Evolutionary conservation across 2,329 filamentous ascomycete genomes (phyloP), one percentile per base, ranked within the genome.

Genomic region (Fusarium chaquense): DNA sequence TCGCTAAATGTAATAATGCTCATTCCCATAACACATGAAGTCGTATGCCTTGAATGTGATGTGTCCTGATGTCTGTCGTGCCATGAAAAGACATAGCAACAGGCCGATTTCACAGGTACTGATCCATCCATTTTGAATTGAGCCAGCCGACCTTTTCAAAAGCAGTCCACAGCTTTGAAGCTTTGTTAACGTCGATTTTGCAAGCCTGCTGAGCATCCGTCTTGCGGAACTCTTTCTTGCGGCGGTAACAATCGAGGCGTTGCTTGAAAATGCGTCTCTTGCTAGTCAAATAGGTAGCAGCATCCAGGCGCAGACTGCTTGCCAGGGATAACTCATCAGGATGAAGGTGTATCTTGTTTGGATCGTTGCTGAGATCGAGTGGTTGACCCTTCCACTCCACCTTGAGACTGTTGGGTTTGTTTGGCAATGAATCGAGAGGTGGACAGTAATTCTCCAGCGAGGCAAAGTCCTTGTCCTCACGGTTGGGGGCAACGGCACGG

Each of bases 121-220:
- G 65, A 18, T 68, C 73, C 66, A 87, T 80, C 81, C 83, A 85
- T 5, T 78, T 70, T 18, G 82, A 77, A 7, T 91, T 85, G 68
- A 97, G 89, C 93, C 94, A 97, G 72, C 91, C 92, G 38, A 96
- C 92, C 73, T 90, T 91, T 51, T 97, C 92, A 77, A 93, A 98
- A 8, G 93, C 93, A 38, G 90, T 90, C 92, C 93, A 97, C 47
- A 98, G 85, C 79, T 95, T 95, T 71, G 93, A 97, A 5, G 94
- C 93, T 84, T 98, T 98, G 84, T 98, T 98, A 78, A 98, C 95
- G 75, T 98, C 95, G 69, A 98, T 97, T 83, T 97, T 97, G 86
- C 93, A 97, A n/a, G 93, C 93, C 78, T 97, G 93, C 79, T 98
- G 95, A 7, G 94, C 93, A 77, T 97, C 93, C 2, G 95, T 98